These are phyloP conservation scores for Lactarius deliciosus DNA, from an alignment of 768 basidiomycete genomes.

Conservation along the genomic window DNA sequence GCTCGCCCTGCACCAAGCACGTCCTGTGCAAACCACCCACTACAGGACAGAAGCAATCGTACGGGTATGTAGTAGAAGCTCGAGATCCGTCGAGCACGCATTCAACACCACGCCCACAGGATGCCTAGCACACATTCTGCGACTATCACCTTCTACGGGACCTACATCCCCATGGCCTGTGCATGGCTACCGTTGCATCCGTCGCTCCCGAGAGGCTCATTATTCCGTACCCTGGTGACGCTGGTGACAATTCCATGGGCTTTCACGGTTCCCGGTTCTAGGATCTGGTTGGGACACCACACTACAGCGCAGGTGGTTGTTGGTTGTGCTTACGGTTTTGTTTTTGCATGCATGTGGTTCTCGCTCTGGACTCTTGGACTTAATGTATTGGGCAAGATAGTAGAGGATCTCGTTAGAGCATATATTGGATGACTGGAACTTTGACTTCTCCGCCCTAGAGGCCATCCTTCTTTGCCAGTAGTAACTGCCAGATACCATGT, in stretches of 20 bases:
- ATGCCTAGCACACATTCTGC: constrained; percentile 87
- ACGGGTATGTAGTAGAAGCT: constrained; percentile 53
- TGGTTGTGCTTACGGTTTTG: constrained; percentile 55
- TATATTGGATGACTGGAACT: constrained; percentile 12
- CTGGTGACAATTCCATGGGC: constrained; percentile 57
- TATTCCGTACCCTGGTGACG: constrained; percentile 45
- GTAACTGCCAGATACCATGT: not conserved
- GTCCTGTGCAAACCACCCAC: constrained; percentile 47
- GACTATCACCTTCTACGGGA: constrained; percentile 60
- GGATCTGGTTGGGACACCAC: constrained; percentile 77
- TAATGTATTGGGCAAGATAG: constrained; percentile 33
- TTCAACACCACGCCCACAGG: constrained; percentile 39
- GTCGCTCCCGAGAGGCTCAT: constrained; percentile 43
- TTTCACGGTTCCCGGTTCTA: constrained; percentile 53
- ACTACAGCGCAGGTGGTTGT: constrained; percentile 66
- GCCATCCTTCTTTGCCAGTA: not conserved
- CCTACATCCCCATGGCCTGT: constrained; percentile 59
- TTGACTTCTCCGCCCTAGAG: not conserved
- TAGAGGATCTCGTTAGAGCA: constrained; percentile 24
- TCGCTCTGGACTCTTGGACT: constrained; percentile 49
- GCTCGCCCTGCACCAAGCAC: constrained; percentile 57
- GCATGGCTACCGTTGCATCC: constrained; percentile 58
- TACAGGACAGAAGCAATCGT: constrained; percentile 50
- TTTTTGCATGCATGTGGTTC: constrained; percentile 58
- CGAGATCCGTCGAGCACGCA: not conserved